Evolutionary conservation across 148 eudicot genomes (phyloP).

Genomic region (Rhododendron kiyosumense): DNA sequence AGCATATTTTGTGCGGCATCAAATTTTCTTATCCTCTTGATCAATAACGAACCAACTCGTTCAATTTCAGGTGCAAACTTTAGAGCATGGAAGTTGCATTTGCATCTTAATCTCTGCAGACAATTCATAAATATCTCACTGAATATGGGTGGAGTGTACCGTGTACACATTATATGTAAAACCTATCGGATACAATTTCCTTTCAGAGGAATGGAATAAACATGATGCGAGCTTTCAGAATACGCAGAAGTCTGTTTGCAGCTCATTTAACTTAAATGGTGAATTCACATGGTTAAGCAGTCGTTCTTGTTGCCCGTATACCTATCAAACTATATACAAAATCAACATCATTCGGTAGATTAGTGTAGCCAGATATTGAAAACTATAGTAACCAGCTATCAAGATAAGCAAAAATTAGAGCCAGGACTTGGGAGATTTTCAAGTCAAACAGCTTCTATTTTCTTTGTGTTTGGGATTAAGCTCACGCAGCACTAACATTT

Average conservation of each 20-base stretch:
- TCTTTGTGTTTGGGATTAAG: neutral
- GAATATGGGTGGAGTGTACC: neutral
- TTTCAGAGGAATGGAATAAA: neutral
- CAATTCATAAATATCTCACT: neutral
- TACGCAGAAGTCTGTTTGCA: neutral
- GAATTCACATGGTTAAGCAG: neutral
- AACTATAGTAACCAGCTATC: neutral
- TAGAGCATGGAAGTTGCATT: conserved; percentile 90
- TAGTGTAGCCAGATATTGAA: neutral
- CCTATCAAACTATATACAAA: neutral
- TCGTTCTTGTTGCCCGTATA: neutral
- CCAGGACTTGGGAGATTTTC: neutral
- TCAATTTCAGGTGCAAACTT: conserved; percentile 77
- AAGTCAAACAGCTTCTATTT: neutral
- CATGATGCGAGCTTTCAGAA: neutral
- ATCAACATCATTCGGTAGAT: neutral
- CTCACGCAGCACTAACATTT: neutral
- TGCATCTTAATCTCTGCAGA: conserved; percentile 83
- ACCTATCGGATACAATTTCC: neutral
- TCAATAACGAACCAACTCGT: conserved; percentile 52
- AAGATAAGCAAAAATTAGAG: neutral
- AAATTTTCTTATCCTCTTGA: conserved; percentile 60
- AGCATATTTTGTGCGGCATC: conserved; percentile 33
- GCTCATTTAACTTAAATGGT: neutral
- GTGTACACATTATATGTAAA: neutral